Conservation (phyloP, 106 monocot species). For the Ottelia alismoides region DNA sequence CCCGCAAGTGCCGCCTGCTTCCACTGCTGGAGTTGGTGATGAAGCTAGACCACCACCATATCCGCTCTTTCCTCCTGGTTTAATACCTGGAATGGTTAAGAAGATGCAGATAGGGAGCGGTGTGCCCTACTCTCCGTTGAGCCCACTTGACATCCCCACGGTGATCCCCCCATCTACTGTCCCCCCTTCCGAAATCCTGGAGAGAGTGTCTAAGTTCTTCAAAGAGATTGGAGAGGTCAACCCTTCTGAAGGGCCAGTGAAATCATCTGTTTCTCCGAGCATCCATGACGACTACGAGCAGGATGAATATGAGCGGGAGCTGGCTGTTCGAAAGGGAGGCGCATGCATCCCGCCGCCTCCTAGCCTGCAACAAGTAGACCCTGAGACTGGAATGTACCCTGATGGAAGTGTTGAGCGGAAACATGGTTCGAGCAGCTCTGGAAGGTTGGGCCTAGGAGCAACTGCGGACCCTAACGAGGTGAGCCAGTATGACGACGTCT, state of each 20-base stretch:
- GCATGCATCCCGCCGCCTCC: no score
- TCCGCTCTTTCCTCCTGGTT: slow-evolving; percentile 83
- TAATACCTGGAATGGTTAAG: no score
- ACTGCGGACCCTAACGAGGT: slow-evolving; percentile 55
- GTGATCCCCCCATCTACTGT: slow-evolving; percentile 68
- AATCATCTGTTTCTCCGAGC: slow-evolving; percentile 27
- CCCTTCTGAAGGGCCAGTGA: slow-evolving; percentile 59
- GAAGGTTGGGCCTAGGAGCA: slow-evolving; percentile 64
- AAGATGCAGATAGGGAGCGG: slow-evolving; percentile 88
- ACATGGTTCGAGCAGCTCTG: slow-evolving; percentile 29
- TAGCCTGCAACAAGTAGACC: slow-evolving; percentile 58
- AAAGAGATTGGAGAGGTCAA: slow-evolving; percentile 83
- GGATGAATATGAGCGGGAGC: no score
- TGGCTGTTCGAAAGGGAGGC: slow-evolving; percentile 47
- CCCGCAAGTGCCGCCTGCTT: slow-evolving; percentile 3
- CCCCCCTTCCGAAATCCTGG: slow-evolving; percentile 49
- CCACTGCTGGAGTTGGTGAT: no score
- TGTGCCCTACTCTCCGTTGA: slow-evolving; percentile 79
- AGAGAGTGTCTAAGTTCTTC: no score
- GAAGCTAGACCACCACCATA: slow-evolving; percentile 59
- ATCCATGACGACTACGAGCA: no score
- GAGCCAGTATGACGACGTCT: slow-evolving; percentile 88
- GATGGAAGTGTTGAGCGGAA: no score
- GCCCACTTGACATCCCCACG: slow-evolving; percentile 86
- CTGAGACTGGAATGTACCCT: slow-evolving; percentile 59